Conservation (phyloP, 2,329 filamentous ascomycete genomes). For the Colletotrichum paranaense region DNA sequence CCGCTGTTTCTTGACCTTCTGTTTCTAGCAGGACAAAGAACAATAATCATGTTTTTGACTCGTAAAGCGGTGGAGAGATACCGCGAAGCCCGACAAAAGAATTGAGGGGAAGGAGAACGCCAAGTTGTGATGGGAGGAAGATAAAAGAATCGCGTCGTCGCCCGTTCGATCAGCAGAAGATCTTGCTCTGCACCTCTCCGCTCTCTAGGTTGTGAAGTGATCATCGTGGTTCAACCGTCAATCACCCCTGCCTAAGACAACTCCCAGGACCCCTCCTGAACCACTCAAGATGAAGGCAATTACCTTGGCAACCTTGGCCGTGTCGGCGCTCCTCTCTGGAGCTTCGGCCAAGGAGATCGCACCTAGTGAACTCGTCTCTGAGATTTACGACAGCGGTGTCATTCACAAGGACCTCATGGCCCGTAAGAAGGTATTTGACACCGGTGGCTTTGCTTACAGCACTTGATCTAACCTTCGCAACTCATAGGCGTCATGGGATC, state of each 20-base stretch:
- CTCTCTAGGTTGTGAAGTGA: slow-evolving; percentile 10
- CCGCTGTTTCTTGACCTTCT: slow-evolving; percentile 14
- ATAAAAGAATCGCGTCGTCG: slow-evolving; percentile 16
- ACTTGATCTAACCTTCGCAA: not conserved
- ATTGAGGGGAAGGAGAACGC: not conserved
- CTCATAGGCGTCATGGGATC: slow-evolving; percentile 30
- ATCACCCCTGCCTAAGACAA: slow-evolving; percentile 2
- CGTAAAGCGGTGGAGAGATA: slow-evolving; percentile 9
- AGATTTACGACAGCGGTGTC: slow-evolving; percentile 36
- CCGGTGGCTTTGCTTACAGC: too few relatives aligned
- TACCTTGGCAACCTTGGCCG: slow-evolving; percentile 28
- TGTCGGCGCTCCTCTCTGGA: slow-evolving; percentile 31
- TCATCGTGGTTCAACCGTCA: slow-evolving; percentile 17
- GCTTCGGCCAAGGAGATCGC: slow-evolving; percentile 38
- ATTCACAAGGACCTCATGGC: slow-evolving; percentile 38
- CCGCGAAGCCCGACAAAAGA: not conserved
- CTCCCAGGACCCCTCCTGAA: slow-evolving; percentile 4
- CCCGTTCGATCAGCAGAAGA: too few relatives aligned
- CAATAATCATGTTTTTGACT: slow-evolving; percentile 11
- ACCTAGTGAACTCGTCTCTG: slow-evolving; percentile 34
- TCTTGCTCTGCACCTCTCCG: slow-evolving; percentile 10
- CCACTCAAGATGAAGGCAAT: slow-evolving; percentile 31
- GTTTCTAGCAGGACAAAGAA: slow-evolving; percentile 15
- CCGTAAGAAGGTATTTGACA: slow-evolving; percentile 34
- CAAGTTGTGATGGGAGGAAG: slow-evolving; percentile 4